These are phyloP conservation scores for Dioscorea alata DNA, from an alignment of 106 monocot genomes.

Conservation along the genomic window DNA sequence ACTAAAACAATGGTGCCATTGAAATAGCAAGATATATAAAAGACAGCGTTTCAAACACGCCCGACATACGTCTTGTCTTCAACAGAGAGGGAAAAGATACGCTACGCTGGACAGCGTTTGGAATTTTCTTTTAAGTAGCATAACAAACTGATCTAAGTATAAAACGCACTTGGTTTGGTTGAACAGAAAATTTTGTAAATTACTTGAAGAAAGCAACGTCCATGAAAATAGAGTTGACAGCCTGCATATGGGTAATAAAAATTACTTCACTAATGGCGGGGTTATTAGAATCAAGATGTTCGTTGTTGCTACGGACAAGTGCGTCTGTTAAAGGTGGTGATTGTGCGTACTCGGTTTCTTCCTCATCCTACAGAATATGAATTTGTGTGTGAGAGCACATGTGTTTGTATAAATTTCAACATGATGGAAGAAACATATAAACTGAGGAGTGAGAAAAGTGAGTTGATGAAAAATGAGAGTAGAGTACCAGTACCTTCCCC, in stretches of 20 bases:
- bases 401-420: background rate
- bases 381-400: background rate
- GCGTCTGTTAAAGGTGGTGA: constrained; percentile 5
- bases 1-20: no score
- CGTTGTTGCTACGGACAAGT: constrained; percentile 11
- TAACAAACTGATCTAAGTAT: background rate
- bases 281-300: constrained; percentile 11
- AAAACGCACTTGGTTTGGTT: background rate
- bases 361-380: constrained; percentile 13
- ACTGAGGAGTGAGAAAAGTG: background rate
- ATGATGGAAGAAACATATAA: background rate
- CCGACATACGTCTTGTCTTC: background rate
- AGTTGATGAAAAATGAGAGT: background rate
- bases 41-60: background rate
- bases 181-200: background rate
- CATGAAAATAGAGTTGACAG: background rate
- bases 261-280: constrained; percentile 10
- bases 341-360: background rate
- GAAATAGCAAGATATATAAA: constrained; percentile 3
- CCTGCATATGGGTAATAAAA: background rate
- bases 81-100: background rate
- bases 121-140: background rate
- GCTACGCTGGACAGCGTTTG: background rate
- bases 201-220: background rate
- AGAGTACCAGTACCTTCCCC: background rate